Conservation (phyloP, 2,329 filamentous ascomycete genomes). For the Clonostachys chloroleuca region DNA sequence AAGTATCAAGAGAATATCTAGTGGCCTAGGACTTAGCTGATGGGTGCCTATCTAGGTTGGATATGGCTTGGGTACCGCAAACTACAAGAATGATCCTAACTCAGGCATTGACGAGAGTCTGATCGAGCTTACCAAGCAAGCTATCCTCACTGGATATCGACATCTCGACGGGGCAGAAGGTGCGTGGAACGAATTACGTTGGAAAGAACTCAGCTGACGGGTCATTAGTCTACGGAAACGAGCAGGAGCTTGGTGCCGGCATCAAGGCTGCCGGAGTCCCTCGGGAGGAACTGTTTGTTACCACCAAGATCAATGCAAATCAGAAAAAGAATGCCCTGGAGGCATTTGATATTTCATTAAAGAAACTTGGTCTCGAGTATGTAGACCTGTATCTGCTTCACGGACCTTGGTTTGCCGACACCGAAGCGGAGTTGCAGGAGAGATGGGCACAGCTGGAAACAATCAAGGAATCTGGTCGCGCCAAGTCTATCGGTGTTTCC, state of each 20-base stretch:
- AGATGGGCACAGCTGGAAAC: slow-evolving; percentile 59
- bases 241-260: slow-evolving; percentile 66
- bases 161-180: slow-evolving; percentile 74
- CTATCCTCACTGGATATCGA: slow-evolving; percentile 65
- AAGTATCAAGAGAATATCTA: too few species aligned
- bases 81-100: not conserved
- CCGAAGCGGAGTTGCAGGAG: slow-evolving; percentile 47
- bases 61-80: slow-evolving; percentile 1
- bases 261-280: slow-evolving; percentile 64
- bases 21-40: too few species aligned
- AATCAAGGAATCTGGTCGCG: slow-evolving; percentile 62
- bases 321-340: slow-evolving; percentile 33
- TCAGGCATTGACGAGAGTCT: slow-evolving; percentile 45
- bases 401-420: slow-evolving; percentile 46
- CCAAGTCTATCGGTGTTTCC: slow-evolving; percentile 70
- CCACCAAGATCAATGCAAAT: slow-evolving; percentile 45
- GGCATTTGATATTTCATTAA: slow-evolving; percentile 54
- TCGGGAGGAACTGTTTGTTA: slow-evolving; percentile 65
- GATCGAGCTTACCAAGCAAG: slow-evolving; percentile 46
- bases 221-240: slow-evolving; percentile 52
- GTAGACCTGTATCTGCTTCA: slow-evolving; percentile 69
- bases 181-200: slow-evolving; percentile 17
- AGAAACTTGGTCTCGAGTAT: slow-evolving; percentile 64
- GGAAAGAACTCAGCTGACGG: not conserved
- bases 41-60: not conserved